These are phyloP conservation scores for Lineolata rhizophorae DNA, from an alignment of 495 filamentous ascomycete species.

Conservation along the genomic window DNA sequence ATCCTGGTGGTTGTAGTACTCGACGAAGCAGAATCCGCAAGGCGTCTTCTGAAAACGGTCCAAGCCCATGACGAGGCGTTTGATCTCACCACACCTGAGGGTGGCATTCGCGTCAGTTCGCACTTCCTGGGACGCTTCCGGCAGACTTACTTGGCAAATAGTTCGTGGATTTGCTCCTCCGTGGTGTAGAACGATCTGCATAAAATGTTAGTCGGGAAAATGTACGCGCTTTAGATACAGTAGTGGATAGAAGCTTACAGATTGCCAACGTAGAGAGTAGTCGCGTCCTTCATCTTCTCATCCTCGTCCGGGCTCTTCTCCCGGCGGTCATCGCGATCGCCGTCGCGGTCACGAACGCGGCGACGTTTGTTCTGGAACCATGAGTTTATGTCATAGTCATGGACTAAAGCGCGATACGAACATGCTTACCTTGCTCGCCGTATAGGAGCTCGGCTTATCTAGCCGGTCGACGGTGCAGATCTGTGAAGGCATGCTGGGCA, in stretches of 20 bases:
- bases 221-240: not conserved
- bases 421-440: constrained; percentile 42
- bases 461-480: constrained; percentile 79
- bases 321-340: constrained; percentile 32
- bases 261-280: constrained; percentile 94
- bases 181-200: constrained; percentile 96
- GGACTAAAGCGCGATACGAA: not conserved
- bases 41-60: constrained; percentile 94
- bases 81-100: constrained; percentile 79
- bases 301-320: constrained; percentile 22
- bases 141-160: constrained; percentile 56
- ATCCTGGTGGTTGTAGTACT: constrained; percentile 95
- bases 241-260: constrained; percentile 38
- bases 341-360: constrained; percentile 12
- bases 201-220: constrained; percentile 18
- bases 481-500: too few relatives aligned
- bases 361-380: constrained; percentile 34
- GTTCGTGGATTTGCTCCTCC: constrained; percentile 95
- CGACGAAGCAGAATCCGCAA: constrained; percentile 97
- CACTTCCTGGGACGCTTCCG: not conserved
- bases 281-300: constrained; percentile 63
- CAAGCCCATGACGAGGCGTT: constrained; percentile 93
- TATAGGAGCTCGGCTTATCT: constrained; percentile 79
- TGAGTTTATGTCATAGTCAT: not conserved
- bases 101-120: too few relatives aligned